Conservation (phyloP, 805 yeast species). For the Zygotorulaspora sp. region DNA sequence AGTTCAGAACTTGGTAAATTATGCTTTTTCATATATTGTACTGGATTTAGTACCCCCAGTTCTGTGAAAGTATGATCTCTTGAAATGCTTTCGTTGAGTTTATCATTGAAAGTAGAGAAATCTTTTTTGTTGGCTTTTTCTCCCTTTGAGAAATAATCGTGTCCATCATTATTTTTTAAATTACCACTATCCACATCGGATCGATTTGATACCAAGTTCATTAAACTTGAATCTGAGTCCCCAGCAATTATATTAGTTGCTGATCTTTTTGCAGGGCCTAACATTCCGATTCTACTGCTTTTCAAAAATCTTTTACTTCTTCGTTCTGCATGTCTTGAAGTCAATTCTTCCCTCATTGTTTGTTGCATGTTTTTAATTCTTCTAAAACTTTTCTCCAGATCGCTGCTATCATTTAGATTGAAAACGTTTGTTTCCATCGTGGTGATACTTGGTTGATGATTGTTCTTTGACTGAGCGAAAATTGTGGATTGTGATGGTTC, state of each 20-base stretch:
- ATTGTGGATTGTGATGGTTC: slow-evolving; percentile 25
- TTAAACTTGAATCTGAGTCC: slow-evolving; percentile 9
- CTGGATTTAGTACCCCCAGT: slow-evolving; percentile 40
- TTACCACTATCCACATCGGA: not conserved
- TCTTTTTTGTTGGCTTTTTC: not conserved
- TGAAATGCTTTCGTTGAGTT: not conserved
- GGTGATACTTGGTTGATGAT: slow-evolving; percentile 27
- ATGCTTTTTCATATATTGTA: slow-evolving; percentile 37
- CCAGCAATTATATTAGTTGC: slow-evolving; percentile 15
- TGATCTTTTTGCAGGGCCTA: slow-evolving; percentile 35
- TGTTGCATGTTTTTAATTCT: slow-evolving; percentile 26
- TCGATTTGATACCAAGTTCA: slow-evolving; percentile 1
- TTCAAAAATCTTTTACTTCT: slow-evolving; percentile 27
- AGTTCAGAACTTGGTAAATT: slow-evolving; percentile 37
- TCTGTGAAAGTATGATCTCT: slow-evolving; percentile 13
- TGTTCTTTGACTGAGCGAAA: slow-evolving; percentile 18
- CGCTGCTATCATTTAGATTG: slow-evolving; percentile 6
- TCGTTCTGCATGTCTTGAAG: slow-evolving; percentile 25
- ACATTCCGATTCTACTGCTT: slow-evolving; percentile 20
- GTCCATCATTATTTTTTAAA: not conserved
- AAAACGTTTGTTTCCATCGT: slow-evolving; percentile 19
- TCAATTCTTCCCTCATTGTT: slow-evolving; percentile 25
- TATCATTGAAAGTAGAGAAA: not conserved
- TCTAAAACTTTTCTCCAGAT: slow-evolving; percentile 15
- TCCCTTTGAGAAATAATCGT: not conserved